Evolutionary conservation across 192 early-diverging fungal genomes (phyloP), one percentile per base, ranked within the genome.

Genomic region (Mortierella antarctica): DNA sequence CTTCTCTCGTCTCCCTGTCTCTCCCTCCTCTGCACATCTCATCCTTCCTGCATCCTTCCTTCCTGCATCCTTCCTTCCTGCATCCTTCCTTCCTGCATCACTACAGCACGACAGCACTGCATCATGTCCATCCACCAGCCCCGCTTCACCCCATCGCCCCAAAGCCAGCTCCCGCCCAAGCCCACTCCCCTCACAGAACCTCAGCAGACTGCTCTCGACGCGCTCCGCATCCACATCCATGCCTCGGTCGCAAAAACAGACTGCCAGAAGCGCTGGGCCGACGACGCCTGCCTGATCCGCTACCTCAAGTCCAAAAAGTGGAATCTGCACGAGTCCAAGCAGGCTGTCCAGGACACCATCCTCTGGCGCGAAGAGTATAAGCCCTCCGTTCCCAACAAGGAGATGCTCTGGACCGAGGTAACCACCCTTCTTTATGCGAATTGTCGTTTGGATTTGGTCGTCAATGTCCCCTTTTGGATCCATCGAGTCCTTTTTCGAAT

Each of bases 321-420:
- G 88, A 84, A 92, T 65, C 73, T 92, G 21, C 73, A 83, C n/a
- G 86, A 89, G 46, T 85, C 93, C 51, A 88, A 88, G 61, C 83
- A 71, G 44, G 89, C 92, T 55, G 74, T 98, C 23, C 87, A 90
- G 74, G 90, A 89, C 57, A 93, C 93, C 18, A 83, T 98, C 40
- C 83, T 85, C 65, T 98, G 96, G 96, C 88, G 95, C 60, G 83
- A 92, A 53, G 83, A 87, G 4, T 93, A 90, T 65, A 78, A 88
- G 21, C 95, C 96, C 20, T 83, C 90, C 52, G 69, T 86, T 1
- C 89, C 96, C 60, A 87, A 90, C 21, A 86, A 92, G 6, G 90
- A 93, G 9, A 89, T 89, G 14, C 88, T 98, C 46, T 91, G 91
- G 79, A 80, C 87, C 57, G 96, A 97, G 85, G 89, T 90, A 73